A percentile compares a stretch with the other conserved stretches of the same genome.
Evolutionary conservation across 306 rosid genomes (phyloP).

Genomic region (Aeschynomene evenia): DNA sequence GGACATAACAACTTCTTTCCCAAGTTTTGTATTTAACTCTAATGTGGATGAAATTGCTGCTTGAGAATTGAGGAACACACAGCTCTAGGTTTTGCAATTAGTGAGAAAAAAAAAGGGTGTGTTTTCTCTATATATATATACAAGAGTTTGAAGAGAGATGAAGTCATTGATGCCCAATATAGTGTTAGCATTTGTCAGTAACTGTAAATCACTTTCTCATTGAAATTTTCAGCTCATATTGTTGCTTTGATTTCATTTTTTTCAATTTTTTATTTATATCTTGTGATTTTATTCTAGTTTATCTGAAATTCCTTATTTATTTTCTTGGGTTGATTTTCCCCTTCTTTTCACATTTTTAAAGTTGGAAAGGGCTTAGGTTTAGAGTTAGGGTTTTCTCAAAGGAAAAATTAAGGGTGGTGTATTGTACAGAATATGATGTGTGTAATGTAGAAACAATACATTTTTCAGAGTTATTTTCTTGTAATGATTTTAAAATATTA

Average conservation of each 20-base stretch:
- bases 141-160: slow-evolving; percentile 8
- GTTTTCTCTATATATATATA: background rate
- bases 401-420: too few relatives aligned
- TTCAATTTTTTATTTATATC: too few relatives aligned
- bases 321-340: too few relatives aligned
- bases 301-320: too few relatives aligned
- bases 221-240: slow-evolving; percentile 22
- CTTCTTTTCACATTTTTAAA: too few relatives aligned
- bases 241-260: background rate
- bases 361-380: too few relatives aligned
- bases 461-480: too few relatives aligned
- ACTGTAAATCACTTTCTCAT: slow-evolving; percentile 40
- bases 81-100: slow-evolving; percentile 38
- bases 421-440: too few relatives aligned
- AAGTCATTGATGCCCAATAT: slow-evolving; percentile 1
- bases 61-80: slow-evolving; percentile 45
- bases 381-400: too few relatives aligned
- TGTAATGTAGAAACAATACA: too few relatives aligned
- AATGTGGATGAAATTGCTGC: slow-evolving; percentile 89
- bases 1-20: slow-evolving; percentile 91
- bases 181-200: slow-evolving; percentile 15
- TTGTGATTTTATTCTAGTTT: too few relatives aligned
- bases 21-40: slow-evolving; percentile 91
- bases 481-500: too few relatives aligned
- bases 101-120: slow-evolving; percentile 26